phyloP scores from a whole-genome alignment of 2,329 filamentous ascomycete genomes.

The Venturia carpophila region DNA sequence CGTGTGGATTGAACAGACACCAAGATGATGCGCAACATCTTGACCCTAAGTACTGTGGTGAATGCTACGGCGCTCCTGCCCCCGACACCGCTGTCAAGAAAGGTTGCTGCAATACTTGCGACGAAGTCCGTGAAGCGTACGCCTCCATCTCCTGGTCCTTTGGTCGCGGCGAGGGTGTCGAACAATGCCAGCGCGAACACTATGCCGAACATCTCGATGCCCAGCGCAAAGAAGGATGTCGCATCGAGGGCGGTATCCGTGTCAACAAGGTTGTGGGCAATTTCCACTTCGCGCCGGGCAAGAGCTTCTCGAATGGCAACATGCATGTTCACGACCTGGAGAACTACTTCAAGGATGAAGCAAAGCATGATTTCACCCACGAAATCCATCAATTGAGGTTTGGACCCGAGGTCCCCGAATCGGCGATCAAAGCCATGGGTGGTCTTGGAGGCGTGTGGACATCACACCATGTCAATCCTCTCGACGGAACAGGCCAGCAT shows the following conservation, averaged over 20 bases:
- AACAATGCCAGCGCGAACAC: conserved; percentile 92
- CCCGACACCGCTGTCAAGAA: conserved; percentile 64
- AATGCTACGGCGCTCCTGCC: conserved; percentile 77
- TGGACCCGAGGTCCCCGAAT: conserved; percentile 77
- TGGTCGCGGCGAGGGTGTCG: conserved; percentile 80
- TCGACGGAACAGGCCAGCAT: conserved; percentile 70
- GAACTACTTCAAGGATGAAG: conserved; percentile 76
- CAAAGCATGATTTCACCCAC: conserved; percentile 81
- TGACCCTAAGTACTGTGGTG: conserved; percentile 85
- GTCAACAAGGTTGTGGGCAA: conserved; percentile 99
- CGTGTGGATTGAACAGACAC: conserved; percentile 44
- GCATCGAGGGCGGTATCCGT: conserved; percentile 81
- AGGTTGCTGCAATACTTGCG: conserved; percentile 96
- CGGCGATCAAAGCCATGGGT: conserved; percentile 47
- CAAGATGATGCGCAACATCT: conserved; percentile 65
- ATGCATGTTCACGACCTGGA: conserved; percentile 97
- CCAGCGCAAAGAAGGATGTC: conserved; percentile 86
- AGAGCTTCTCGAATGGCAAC: conserved; percentile 91
- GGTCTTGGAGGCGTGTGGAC: conserved; percentile 58
- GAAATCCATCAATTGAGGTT: conserved; percentile 83
- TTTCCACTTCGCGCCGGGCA: conserved; percentile 95
- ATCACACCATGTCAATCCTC: conserved; percentile 84
- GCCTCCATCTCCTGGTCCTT: conserved; percentile 87
- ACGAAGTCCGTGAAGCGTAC: conserved; percentile 93
- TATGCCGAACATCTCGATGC: conserved; percentile 82